Evolutionary conservation across 2,329 filamentous ascomycete species (phyloP), one percentile per base, ranked within the genome.

Genomic region (Neofusicoccum umdonicola): DNA sequence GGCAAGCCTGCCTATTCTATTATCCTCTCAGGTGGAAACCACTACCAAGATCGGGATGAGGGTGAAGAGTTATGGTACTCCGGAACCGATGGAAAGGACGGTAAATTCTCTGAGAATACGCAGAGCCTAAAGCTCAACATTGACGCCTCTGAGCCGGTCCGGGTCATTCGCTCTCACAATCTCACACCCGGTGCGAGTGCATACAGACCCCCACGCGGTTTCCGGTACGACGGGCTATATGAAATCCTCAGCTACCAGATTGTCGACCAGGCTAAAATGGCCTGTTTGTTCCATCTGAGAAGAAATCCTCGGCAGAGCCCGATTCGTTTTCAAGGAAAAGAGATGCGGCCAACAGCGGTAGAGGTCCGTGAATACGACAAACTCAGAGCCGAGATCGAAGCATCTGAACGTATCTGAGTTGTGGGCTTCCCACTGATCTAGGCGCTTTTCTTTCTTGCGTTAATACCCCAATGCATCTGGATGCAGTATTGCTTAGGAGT

Each of bases 151-250:
- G 71, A 78, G 2, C 77, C 79, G 0, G 78, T 88, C 3, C 78
- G 86, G 1, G 80, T 88, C 3, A 76, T 88, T 5, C 80, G 85
- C 1, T 81, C 80, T 0, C 68, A 71, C 4, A 79, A 81, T 17
- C 71, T 81, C 2, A 60, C 62, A 0, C 71, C 72, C 9, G 11
- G n/a, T 4, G 69, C 68, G 1, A 79, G 80, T 17, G 66, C 64
- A 0, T 84, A 79, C 62, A 76, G 81, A 0, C 85, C 85, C 0
- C 65, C 70, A 1, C 66, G 74, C 9, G 85, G 85, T 0, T 76
- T 84, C n/a, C 74, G 86, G 1, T 87, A 87, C 61, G 85, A 88
- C 70, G 86, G 85, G 0, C 70, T 87, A 0, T 88, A 88, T 67
- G 69, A 74, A 5, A 79, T 87, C 4, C 74, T 73, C 0, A 69